These are phyloP conservation scores for Marasmius oreades DNA, from an alignment of 1,284 basidiomycete species.

Conservation along the genomic window DNA sequence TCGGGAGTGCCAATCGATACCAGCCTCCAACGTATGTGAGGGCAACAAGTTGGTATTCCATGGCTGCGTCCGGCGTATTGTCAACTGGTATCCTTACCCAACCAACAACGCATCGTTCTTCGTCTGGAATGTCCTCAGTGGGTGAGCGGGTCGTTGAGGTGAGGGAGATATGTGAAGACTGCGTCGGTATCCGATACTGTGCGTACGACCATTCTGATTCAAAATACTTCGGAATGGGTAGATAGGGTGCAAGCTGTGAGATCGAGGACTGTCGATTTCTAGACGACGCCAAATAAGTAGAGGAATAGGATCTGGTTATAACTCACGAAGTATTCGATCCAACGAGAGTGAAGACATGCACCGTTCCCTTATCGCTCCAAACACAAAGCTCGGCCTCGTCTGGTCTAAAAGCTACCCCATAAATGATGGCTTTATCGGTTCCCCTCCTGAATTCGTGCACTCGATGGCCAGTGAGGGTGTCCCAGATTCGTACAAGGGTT, in stretches of 20 bases:
- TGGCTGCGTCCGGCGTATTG: conserved; percentile 31
- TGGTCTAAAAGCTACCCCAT: conserved; percentile 78
- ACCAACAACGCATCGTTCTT: conserved; percentile 81
- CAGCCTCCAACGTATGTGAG: conserved; percentile 90
- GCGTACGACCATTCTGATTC: conserved; percentile 92
- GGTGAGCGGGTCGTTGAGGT: conserved; percentile 52
- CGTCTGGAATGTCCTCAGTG: conserved; percentile 65
- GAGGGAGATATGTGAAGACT: conserved; percentile 76
- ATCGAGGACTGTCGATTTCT: conserved; percentile 82
- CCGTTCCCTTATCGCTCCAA: conserved; percentile 96
- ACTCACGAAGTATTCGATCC: conserved; percentile 62
- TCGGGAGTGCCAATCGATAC: conserved; percentile 82
- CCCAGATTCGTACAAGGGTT: conserved; percentile 90
- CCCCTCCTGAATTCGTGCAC: conserved; percentile 84
- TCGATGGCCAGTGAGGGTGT: conserved; percentile 71
- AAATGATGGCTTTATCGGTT: conserved; percentile 89
- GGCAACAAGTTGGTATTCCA: conserved; percentile 68
- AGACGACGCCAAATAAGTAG: conserved; percentile 13
- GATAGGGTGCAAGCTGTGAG: conserved; percentile 69
- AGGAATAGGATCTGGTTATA: conserved; percentile 9
- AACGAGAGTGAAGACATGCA: conserved; percentile 83
- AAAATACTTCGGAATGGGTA: conserved; percentile 90
- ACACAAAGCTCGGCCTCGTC: conserved; percentile 81
- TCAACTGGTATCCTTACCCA: conserved; percentile 68
- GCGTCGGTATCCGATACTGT: conserved; percentile 85